Evolutionary conservation across 768 basidiomycete species (phyloP), one percentile per base, ranked within the genome.

Genomic region (Naematelia encephala): DNA sequence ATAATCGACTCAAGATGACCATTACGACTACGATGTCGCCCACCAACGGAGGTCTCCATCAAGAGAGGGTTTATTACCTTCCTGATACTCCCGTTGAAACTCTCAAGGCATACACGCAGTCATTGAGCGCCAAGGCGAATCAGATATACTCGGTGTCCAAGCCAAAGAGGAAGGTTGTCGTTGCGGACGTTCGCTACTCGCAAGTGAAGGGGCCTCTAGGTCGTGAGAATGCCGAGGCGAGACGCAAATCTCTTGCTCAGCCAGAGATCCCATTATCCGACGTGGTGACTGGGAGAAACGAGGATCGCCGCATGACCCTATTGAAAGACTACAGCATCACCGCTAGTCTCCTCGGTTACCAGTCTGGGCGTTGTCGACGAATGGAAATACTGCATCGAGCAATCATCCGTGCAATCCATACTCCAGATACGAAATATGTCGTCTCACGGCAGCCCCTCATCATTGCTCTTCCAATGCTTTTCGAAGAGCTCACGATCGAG

Each of bases 291-390:
- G 34, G 34, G 16, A 8, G 34, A 8, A 30, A 30, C 21, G 22
- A 43, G 3, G 59, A 58, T 22, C 56, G 59, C 5, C 60, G 73
- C 10, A 59, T 63, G 11, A 46, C 62, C 1, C 45, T 76, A 22
- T 45, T 88, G n/a, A 81, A 82, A 1, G 88, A 93, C 69, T 81
- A 83, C 47, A 84, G 83, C 25, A 86, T 88, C 1, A 69, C 87
- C n/a, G 82, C 84, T 1, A 89, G 91, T 63, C 63, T 84, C 26
- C 88, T 88, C 69, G 91, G 90, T 13, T 90, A 83, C 74, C 82
- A 87, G 45, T 79, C 84, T 13, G 89, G 87, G 13, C 85, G 85
- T 66, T 81, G 82, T 27, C 78, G 84, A 1, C 82, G 91, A 45
- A 83, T 84, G 16, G 83, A 84, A 48, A 60, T 43, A 23, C 49